Conservation (phyloP, 2,329 filamentous ascomycete species). For the Clonostachys sp. region DNA sequence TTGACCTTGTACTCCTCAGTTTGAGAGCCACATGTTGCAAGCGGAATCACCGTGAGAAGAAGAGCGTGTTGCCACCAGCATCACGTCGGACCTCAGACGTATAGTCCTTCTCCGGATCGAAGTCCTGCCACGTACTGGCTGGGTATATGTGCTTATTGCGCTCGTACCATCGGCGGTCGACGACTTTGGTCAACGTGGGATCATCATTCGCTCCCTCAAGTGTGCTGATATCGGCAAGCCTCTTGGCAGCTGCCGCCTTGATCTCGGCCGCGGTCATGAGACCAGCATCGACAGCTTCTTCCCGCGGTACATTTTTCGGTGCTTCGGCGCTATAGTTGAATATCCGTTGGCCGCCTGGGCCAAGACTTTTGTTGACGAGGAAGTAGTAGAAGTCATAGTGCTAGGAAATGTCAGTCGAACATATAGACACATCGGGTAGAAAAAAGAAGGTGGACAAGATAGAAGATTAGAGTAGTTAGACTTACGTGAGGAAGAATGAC, state of each 20-base stretch:
- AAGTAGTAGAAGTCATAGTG: slow-evolving; percentile 99
- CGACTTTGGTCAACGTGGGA: slow-evolving; percentile 81
- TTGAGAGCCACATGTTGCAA: slow-evolving; percentile 1
- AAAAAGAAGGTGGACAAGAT: slow-evolving; percentile 3
- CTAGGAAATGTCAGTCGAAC: slow-evolving; percentile 37
- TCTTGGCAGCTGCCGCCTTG: slow-evolving; percentile 28
- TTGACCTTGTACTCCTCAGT: neutral
- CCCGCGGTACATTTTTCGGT: neutral
- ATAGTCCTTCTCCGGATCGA: slow-evolving; percentile 87
- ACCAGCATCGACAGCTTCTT: neutral
- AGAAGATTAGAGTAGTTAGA: slow-evolving; percentile 13
- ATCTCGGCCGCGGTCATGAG: slow-evolving; percentile 22
- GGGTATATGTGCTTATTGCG: slow-evolving; percentile 98
- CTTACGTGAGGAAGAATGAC: slow-evolving; percentile 92
- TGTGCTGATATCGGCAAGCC: slow-evolving; percentile 41
- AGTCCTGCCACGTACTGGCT: slow-evolving; percentile 92
- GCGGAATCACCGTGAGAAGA: slow-evolving; percentile 55
- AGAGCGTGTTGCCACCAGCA: slow-evolving; percentile 86
- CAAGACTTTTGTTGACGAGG: slow-evolving; percentile 78
- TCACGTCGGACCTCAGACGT: slow-evolving; percentile 74
- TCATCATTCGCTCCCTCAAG: slow-evolving; percentile 78
- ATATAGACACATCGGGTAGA: slow-evolving; percentile 1
- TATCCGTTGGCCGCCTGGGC: slow-evolving; percentile 65
- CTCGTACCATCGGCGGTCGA: slow-evolving; percentile 95
- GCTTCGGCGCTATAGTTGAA: slow-evolving; percentile 68